Evolutionary conservation across 495 filamentous ascomycete species (phyloP), one percentile per base, ranked within the genome.

Genomic region (Hypomontagnella monticulosa): DNA sequence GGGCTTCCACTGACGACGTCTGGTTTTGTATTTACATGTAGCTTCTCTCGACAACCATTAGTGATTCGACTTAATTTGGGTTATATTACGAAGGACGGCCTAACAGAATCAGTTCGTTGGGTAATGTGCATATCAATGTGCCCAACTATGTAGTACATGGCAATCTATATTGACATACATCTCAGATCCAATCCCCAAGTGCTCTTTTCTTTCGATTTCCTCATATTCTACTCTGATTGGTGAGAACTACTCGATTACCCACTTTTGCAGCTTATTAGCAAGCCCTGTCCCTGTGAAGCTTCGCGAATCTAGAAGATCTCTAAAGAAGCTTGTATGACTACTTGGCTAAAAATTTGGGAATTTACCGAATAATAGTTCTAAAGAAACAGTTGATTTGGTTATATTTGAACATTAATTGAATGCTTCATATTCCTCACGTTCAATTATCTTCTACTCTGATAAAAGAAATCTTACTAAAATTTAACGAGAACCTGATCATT

Each of bases 291-390:
- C 33, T 51, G 57, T 71, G 71, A 74, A 74, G 71, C 69, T 74
- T 74, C 71, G 69, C 71, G 71, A 74, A 74, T 51, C 69, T 74
- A 52, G 54, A 57, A 62, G 71, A 73, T 70, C 47, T 69, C 32
- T 60, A 20, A 37, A 60, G 55, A 63, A 68, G 41, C 20, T 59
- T 55, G 50, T 38, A 50, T 33, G 11, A 41, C 4, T 20, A 52
- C 40, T 57, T 15, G 47, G 41, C 57, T 47, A 10, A 62, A 65
- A 43, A 53, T 53, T 67, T 54, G 52, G 34, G 14, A 32, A 46
- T 15, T 38, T 30, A 0, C 40, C 11, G 18, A 48, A 40, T 16
- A 32, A 37, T 16, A 32, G 27, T 4, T 6, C 4, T 7, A 53
- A 54, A 48, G 6, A 27, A 11, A 61, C 5, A 8, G 51, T 37